These are phyloP conservation scores for Colletotrichum costaricense DNA, from an alignment of 2,329 filamentous ascomycete species.

Conservation along the genomic window DNA sequence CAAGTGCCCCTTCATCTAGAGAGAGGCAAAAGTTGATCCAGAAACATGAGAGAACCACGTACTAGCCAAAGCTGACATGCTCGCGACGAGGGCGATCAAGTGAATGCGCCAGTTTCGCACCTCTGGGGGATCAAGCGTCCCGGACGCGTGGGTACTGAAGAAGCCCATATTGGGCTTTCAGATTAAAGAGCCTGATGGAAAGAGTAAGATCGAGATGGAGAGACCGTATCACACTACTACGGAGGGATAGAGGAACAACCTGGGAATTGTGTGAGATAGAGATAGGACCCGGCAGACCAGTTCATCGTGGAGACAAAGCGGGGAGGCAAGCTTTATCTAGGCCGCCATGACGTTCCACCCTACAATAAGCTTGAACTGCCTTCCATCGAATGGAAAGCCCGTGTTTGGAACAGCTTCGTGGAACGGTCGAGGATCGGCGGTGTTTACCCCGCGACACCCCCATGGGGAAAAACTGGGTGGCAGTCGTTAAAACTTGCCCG, in stretches of 20 bases:
- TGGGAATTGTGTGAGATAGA: constrained; percentile 11
- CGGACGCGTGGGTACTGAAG: constrained; percentile 43
- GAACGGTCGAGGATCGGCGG: constrained; percentile 26
- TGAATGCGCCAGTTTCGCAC: constrained; percentile 44
- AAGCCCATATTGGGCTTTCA: constrained; percentile 36
- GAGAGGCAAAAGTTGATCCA: too few species aligned
- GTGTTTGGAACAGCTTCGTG: constrained; percentile 3
- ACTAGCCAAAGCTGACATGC: constrained; percentile 43
- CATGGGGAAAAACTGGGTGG: constrained; percentile 28
- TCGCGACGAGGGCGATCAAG: constrained; percentile 40
- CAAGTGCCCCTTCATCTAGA: too few species aligned
- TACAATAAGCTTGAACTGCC: constrained; percentile 23
- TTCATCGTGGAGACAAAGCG: background rate
- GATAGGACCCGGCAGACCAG: background rate
- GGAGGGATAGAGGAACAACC: background rate
- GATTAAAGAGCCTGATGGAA: too few species aligned
- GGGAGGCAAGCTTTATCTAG: constrained; percentile 34
- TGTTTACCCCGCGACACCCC: constrained; percentile 32
- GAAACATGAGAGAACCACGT: constrained; percentile 1
- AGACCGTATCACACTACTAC: background rate
- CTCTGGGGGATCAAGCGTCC: constrained; percentile 39
- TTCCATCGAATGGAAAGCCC: constrained; percentile 12
- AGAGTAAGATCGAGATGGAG: background rate
- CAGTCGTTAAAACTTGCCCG: constrained; percentile 30
- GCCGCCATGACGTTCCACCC: constrained; percentile 19